Base-by-base conservation (phyloP, 2,329 filamentous ascomycete genomes). In the Xylaria arbuscula region DNA sequence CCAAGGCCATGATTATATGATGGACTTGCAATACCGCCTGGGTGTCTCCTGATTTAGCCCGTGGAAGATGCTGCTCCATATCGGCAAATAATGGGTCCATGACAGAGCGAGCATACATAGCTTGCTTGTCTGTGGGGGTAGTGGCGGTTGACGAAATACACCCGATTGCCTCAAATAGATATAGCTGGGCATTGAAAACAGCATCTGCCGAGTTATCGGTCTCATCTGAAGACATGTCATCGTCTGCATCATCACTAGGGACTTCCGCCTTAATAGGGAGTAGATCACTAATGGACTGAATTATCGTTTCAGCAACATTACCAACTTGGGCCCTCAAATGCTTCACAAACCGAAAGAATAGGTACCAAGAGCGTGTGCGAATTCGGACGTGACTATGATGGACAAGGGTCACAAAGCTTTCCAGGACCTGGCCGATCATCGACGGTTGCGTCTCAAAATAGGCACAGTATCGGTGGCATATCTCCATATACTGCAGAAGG, bases 401-500 rank as follows among this genome's bases (percentile, higher is more conserved):
- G 3, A 96, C 93, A 56, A 98, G 88, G 13, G 90, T 89, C 54
- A 99, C 93, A 80, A 99, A 98, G 77, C 92, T 94, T 76, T 98
- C 94, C 50, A 99, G 85, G 0, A 96, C 93, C 72, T 90, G 91
- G 1, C 93, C 93, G 58, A 98, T 97, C 69, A 93, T 90, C 24
- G 91, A 85, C 36, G 90, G 86, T 76, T 97, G 92, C 64, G 89
- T 89, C 77, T 98, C 94, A 78, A 99, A 98, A 80, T 98, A 97
- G 34, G 90, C 88, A 78, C 91, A 93, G 81, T 99, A 99, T 59
- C 96, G 91, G 64, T 97, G 94, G 79, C 94, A 97, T 42, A 97
- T 97, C 80, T 99, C 96, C 94, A 99, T 98, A 78, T 97, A 99
- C 81, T 98, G 94, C 24, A 99, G 85, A 71, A 98, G 89, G 60